These are phyloP conservation scores for Mesembryanthemum crystallinum DNA, from an alignment of 148 eudicot genomes.

Conservation along the genomic window DNA sequence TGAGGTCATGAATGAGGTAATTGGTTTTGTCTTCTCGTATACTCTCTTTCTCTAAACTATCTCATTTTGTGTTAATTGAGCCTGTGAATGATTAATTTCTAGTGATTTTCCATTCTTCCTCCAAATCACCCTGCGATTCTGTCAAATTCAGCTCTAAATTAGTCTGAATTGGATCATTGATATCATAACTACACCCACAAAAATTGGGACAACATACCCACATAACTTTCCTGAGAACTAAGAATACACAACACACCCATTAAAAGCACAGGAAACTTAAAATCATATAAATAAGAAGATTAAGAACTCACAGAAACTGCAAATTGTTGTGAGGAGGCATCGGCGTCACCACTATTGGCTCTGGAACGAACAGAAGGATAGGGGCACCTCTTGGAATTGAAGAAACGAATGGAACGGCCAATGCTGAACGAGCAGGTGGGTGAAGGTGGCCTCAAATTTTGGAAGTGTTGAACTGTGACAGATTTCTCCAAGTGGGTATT, in stretches of 20 bases:
- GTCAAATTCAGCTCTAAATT: too few species aligned
- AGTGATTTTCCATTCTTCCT: too few species aligned
- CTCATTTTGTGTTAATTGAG: too few species aligned
- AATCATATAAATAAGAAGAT: not conserved
- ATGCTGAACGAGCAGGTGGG: not conserved
- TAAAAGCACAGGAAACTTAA: not conserved
- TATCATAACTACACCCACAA: too few species aligned
- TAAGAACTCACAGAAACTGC: slow-evolving; percentile 58
- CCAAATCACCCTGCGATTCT: too few species aligned
- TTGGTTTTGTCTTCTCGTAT: too few species aligned
- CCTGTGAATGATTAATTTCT: too few species aligned
- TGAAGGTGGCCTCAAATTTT: slow-evolving; percentile 6
- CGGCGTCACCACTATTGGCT: slow-evolving; percentile 40
- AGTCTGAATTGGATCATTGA: too few species aligned
- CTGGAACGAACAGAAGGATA: slow-evolving; percentile 25
- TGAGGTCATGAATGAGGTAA: too few species aligned
- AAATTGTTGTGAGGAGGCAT: slow-evolving; percentile 34
- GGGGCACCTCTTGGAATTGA: slow-evolving; percentile 23
- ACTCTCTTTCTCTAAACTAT: too few species aligned
- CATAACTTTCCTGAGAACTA: too few species aligned
- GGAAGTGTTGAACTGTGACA: slow-evolving; percentile 14
- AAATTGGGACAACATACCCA: too few species aligned
- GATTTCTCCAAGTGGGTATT: slow-evolving; percentile 27
- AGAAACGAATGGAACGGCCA: slow-evolving; percentile 6
- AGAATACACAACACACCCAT: not conserved